A percentile compares a stretch with the other conserved stretches of the same genome.
Conservation (phyloP, 179 eudicot genomes). For the Heliamphora pulchella region DNA sequence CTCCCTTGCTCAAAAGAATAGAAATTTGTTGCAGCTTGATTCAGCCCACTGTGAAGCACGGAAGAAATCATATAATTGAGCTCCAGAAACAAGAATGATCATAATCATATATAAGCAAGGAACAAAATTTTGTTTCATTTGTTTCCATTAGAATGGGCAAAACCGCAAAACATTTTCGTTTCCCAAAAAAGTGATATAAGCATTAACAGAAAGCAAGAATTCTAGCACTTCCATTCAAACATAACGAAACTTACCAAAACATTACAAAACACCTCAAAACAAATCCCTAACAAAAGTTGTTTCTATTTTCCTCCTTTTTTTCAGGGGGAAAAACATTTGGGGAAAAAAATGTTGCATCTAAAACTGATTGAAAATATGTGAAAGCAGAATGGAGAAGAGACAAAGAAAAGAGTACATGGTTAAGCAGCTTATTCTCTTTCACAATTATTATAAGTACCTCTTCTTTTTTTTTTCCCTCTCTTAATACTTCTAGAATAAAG, state of each 20-base stretch:
- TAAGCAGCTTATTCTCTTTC: neutral
- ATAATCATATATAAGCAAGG: conserved; percentile 11
- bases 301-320: neutral
- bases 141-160: neutral
- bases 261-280: neutral
- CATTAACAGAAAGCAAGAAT: neutral
- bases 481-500: neutral
- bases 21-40: conserved; percentile 99
- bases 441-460: neutral
- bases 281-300: neutral
- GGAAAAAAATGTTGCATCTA: neutral
- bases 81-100: conserved; percentile 12
- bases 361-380: neutral
- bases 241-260: neutral
- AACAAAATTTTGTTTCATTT: neutral
- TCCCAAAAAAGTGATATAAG: neutral
- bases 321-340: neutral
- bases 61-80: neutral
- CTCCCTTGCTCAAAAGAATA: conserved; percentile 99
- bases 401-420: neutral
- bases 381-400: neutral
- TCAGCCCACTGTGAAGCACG: conserved; percentile 62
- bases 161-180: neutral
- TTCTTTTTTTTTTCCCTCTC: neutral
- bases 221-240: neutral